phyloP scores from a whole-genome alignment of 495 filamentous ascomycete genomes.

The Poronia punctata region DNA sequence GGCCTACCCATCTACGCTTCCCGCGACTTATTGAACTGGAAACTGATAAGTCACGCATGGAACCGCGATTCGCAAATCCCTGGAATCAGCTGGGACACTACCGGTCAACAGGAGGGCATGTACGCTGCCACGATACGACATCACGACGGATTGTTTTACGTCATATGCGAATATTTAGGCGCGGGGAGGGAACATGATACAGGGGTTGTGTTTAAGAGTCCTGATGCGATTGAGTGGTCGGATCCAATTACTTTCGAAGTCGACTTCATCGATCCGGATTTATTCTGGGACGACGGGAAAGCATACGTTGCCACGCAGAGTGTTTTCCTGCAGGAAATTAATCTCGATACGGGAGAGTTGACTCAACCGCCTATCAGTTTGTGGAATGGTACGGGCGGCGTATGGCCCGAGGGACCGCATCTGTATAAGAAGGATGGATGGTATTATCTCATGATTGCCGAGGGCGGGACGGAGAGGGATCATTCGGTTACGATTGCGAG shows the following conservation, averaged over 20 bases:
- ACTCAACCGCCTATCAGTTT: slow-evolving; percentile 34
- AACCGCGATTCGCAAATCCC: slow-evolving; percentile 23
- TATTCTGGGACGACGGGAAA: slow-evolving; percentile 43
- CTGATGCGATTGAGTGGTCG: slow-evolving; percentile 31
- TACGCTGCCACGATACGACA: slow-evolving; percentile 28
- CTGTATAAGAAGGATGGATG: slow-evolving; percentile 57
- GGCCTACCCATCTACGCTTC: slow-evolving; percentile 30
- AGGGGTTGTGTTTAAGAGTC: slow-evolving; percentile 25
- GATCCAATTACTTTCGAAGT: slow-evolving; percentile 31
- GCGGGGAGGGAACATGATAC: slow-evolving; percentile 10
- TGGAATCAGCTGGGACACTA: slow-evolving; percentile 18
- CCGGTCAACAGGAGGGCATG: slow-evolving; percentile 26
- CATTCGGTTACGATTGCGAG: slow-evolving; percentile 45
- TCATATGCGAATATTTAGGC: slow-evolving; percentile 33
- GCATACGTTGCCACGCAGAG: slow-evolving; percentile 35
- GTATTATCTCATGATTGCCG: slow-evolving; percentile 63
- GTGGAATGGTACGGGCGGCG: slow-evolving; percentile 48
- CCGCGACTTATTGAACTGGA: slow-evolving; percentile 30
- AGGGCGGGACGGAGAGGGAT: slow-evolving; percentile 51
- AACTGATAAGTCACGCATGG: slow-evolving; percentile 23
- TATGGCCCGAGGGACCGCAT: slow-evolving; percentile 55
- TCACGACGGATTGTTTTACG: slow-evolving; percentile 32
- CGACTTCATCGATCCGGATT: slow-evolving; percentile 32
- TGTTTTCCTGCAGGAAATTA: slow-evolving; percentile 33
- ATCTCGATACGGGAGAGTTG: slow-evolving; percentile 36